Conservation (phyloP, 768 basidiomycete species). For the Harrya chromipes region DNA sequence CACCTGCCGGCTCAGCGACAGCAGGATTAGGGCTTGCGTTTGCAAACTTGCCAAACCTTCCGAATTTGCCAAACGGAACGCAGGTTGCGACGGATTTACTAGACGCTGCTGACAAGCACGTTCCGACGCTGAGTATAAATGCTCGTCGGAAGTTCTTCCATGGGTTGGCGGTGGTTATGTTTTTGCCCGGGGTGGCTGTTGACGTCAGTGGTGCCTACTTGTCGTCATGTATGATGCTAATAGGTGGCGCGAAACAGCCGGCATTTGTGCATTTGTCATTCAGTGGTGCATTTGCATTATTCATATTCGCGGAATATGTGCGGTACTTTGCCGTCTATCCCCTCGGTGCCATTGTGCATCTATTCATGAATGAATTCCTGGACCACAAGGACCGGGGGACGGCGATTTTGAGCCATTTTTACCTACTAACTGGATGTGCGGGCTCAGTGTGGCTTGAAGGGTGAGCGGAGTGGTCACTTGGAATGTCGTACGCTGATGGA, state of each 20-base stretch:
- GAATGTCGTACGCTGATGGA: conserved; percentile 2
- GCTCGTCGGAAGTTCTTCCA: conserved; percentile 97
- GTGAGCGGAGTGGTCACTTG: conserved; percentile 41
- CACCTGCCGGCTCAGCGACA: conserved; percentile 12
- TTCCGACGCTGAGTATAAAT: conserved; percentile 87
- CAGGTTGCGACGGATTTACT: conserved; percentile 60
- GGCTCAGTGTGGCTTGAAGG: conserved; percentile 95
- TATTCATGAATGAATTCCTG: conserved; percentile 97
- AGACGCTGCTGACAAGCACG: conserved; percentile 86
- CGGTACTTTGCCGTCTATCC: conserved; percentile 99
- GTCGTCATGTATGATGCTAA: conserved; percentile 12
- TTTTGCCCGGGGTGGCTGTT: conserved; percentile 87
- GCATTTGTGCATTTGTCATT: conserved; percentile 96
- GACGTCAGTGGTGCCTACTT: conserved; percentile 60
- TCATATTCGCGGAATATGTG: conserved; percentile 95
- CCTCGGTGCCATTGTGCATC: conserved; percentile 86
- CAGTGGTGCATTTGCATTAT: conserved; percentile 90
- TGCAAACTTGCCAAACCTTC: conserved; percentile 50
- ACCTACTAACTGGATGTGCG: conserved; percentile 93
- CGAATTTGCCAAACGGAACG: conserved; percentile 53
- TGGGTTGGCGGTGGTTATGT: conserved; percentile 93
- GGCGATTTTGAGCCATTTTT: conserved; percentile 96
- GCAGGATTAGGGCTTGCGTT: conserved; percentile 34
- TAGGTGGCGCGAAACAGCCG: conserved; percentile 52
- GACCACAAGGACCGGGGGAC: conserved; percentile 94